These are phyloP conservation scores for Kwoniella shandongensis DNA, from an alignment of 768 basidiomycete genomes.

Conservation along the genomic window DNA sequence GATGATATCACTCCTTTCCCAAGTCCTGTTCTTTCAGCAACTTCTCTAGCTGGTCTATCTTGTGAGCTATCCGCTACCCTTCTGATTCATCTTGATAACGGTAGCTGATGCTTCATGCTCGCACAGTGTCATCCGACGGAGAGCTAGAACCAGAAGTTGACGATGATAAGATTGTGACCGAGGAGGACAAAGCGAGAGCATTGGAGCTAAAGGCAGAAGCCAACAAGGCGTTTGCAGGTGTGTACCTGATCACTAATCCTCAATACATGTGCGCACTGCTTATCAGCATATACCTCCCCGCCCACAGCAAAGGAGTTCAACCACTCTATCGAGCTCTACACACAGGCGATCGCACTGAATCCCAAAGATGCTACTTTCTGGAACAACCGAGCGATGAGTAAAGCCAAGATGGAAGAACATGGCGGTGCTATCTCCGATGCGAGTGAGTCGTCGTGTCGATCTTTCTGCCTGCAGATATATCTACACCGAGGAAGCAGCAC, in stretches of 20 bases:
- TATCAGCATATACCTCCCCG: neutral
- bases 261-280: neutral
- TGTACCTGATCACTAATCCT: conserved; percentile 3
- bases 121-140: conserved; percentile 42
- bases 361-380: conserved; percentile 84
- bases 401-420: conserved; percentile 88
- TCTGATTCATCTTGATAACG: no score
- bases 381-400: conserved; percentile 89
- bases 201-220: conserved; percentile 75
- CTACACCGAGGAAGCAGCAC: no score
- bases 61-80: conserved; percentile 23
- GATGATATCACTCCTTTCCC: conserved; percentile 47
- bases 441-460: conserved; percentile 60
- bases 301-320: conserved; percentile 67
- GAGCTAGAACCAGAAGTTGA: conserved; percentile 45
- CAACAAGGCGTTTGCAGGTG: conserved; percentile 72
- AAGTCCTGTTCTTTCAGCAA: conserved; percentile 29
- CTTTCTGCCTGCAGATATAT: no score
- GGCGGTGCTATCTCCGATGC: conserved; percentile 89
- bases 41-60: conserved; percentile 30
- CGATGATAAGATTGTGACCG: conserved; percentile 59
- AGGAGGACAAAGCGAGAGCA: conserved; percentile 69
- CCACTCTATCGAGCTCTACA: conserved; percentile 73
- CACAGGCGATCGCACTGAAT: conserved; percentile 80
- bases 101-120: neutral